A percentile compares a stretch with the other conserved stretches of the same genome.
Evolutionary conservation across 345 rosid species (phyloP).

Genomic region (Arabis alpina): DNA sequence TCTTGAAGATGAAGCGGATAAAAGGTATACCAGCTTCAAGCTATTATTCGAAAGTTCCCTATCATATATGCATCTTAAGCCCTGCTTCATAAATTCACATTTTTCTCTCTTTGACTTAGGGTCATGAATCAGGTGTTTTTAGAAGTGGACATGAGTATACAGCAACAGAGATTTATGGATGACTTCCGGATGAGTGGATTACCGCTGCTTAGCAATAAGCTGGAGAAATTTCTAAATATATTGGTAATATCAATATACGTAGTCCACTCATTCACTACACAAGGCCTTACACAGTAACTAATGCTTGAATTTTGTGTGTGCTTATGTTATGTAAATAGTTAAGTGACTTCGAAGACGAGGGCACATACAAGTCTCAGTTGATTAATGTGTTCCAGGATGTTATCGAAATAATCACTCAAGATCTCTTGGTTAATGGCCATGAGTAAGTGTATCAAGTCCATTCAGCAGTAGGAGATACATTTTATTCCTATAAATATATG

Average conservation of each 20-base stretch:
- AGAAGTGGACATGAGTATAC: constrained; percentile 57
- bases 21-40: constrained; percentile 48
- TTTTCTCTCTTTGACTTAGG: constrained; percentile 47
- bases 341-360: constrained; percentile 49
- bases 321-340: constrained; percentile 52
- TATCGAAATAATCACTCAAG: constrained; percentile 77
- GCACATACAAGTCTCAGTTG: constrained; percentile 63
- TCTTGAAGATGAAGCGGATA: constrained; percentile 68
- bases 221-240: constrained; percentile 75
- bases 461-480: neutral
- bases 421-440: constrained; percentile 68
- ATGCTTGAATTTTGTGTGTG: constrained; percentile 17
- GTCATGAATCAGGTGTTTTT: constrained; percentile 53
- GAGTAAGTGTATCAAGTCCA: constrained; percentile 61
- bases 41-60: neutral
- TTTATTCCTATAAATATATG: constrained; percentile 18
- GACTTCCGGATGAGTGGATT: constrained; percentile 72
- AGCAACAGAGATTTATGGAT: constrained; percentile 51
- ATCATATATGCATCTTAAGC: constrained; percentile 4
- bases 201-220: constrained; percentile 67
- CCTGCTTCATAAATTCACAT: constrained; percentile 5
- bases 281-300: constrained; percentile 12
- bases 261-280: constrained; percentile 9
- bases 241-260: constrained; percentile 56
- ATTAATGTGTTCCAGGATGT: constrained; percentile 89